Percentiles rank a stretch among this genome's conserved stretches.
Evolutionary conservation across 2,329 filamentous ascomycete genomes (phyloP).

Genomic region (Scedosporium boydii): DNA sequence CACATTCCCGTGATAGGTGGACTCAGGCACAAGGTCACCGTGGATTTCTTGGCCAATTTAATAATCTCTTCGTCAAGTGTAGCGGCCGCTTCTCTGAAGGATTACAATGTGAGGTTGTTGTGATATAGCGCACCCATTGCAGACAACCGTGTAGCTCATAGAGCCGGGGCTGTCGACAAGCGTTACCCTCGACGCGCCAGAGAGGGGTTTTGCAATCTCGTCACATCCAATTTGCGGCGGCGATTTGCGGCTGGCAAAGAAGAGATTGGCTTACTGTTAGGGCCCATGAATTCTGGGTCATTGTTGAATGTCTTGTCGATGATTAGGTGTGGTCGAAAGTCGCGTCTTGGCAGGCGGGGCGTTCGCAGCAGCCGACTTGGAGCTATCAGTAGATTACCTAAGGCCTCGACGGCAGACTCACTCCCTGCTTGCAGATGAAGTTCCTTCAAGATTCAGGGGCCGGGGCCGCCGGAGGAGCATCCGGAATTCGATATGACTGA

Average conservation of each 20-base stretch:
- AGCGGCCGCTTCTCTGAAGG: background rate
- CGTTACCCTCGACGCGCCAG: conserved; percentile 12
- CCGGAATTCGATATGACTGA: no score
- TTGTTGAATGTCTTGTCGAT: background rate
- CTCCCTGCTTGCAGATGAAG: no score
- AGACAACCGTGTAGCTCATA: conserved; percentile 19
- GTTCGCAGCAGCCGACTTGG: no score
- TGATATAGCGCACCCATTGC: conserved; percentile 10
- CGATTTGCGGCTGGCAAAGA: conserved; percentile 10
- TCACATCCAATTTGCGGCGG: conserved; percentile 15
- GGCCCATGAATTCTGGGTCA: background rate
- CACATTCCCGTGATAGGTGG: conserved; percentile 13
- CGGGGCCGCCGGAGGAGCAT: no score
- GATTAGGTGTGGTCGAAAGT: background rate
- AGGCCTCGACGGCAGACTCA: no score
- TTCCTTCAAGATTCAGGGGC: no score
- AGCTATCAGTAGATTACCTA: no score
- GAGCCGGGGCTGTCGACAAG: conserved; percentile 17
- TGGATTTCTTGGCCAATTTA: conserved; percentile 17
- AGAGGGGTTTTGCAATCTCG: conserved; percentile 13
- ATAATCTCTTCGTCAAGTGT: conserved; percentile 3
- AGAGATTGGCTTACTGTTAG: background rate
- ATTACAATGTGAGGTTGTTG: conserved; percentile 2
- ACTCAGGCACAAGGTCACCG: conserved; percentile 16
- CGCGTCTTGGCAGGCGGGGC: no score